Base-by-base conservation (phyloP, 805 yeast species). In the Metschnikowia cerradonensis region DNA sequence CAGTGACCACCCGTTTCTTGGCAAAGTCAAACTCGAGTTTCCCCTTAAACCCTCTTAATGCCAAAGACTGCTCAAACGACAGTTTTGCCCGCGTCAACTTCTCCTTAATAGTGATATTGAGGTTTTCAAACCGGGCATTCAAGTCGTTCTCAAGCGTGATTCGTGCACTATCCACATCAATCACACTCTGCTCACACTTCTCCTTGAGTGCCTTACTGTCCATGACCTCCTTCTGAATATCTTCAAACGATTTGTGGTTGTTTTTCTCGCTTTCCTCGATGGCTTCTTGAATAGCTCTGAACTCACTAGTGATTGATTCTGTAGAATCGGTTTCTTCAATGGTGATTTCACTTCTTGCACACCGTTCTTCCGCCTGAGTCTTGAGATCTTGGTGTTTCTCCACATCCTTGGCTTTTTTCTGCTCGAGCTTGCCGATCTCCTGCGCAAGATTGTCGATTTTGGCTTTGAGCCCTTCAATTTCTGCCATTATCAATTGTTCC, bases 21-120 rank as follows among this genome's bases (percentile, higher is more conserved):
- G 66, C 72, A 52, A 77, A 79, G 55, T 85, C 86, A 63, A 92
- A 84, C 14, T 75, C 75, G 41, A 94, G 73, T 46, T 77, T 73
- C 11, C 97, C 98, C 6, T 78, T 75, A 64, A 87, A 90, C 3
- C 87, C 86, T 67, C 97, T 76, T 39, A 79, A 70, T 42, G 75
- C 78, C 55, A 88, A 66, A 0, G 90, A 80, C 39, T 75, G 70
- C 52, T 80, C 81, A 64, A 88, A 88, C 5, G 76, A 65, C 47
- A 61, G 55, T 30, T 60, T 59, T 1, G 76, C 76, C 41, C 72
- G 66, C 5, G 60, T 55, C 26, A 69, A 59, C 26, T 62, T 64
- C 41, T 65, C 62, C 11, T 59, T 53, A 15, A 69, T 68, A 2
- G 73, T 66, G 32, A 70, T 71, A 20, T 66, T 59, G 41, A 73